Base-by-base conservation (phyloP, 371 early-diverging fungal species). In the Mucor mucedo region DNA sequence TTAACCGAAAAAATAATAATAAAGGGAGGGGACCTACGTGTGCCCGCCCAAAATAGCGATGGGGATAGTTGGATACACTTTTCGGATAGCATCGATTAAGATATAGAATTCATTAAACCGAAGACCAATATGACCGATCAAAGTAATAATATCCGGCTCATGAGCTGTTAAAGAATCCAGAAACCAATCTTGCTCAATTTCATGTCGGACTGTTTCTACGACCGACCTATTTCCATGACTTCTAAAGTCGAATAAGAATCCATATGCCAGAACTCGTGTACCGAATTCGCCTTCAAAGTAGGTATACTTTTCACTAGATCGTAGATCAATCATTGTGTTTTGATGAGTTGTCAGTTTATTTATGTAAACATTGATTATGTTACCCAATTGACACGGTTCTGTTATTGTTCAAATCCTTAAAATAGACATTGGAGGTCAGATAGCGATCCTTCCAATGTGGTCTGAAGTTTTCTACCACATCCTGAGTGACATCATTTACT, bases 31-130 rank as follows among this genome's bases (percentile, higher is more conserved):
- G 21, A 21, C 21, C 50, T 69, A 68, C 71, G 77, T 70, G 63
- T 87, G 86, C 3, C 88, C 88, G 30, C 88, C 85, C 40, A 88
- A 66, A 41, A 88, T 60, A 21, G 83, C 69, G 55, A 88, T 84
- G 8, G 88, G 88, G 39, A 73, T 68, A 48, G 82, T 71, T 9
- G 83, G 84, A 50, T 78, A 73, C 28, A 70, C 65, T 14, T 74
- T 68, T 27, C 88, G 82, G 62, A 88, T 84, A 28, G 86, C 84
- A 4, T 72, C 63, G 49, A 83, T 63, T 28, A 77, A 76, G 10
- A 72, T 66, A 27, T 65, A 38, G 65, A 85, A 78, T 60, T 88
- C 88, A 13, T 66, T 60, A 54, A 66, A 77, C 54, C 79, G 82
- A 40, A 88, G 59, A 35, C 85, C 77, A 35, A 78, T 71, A 59